Percentiles rank a stretch among this genome's conserved stretches.
Evolutionary conservation across 257 asterid genomes (phyloP).

Genomic region (Linaria vulgaris): DNA sequence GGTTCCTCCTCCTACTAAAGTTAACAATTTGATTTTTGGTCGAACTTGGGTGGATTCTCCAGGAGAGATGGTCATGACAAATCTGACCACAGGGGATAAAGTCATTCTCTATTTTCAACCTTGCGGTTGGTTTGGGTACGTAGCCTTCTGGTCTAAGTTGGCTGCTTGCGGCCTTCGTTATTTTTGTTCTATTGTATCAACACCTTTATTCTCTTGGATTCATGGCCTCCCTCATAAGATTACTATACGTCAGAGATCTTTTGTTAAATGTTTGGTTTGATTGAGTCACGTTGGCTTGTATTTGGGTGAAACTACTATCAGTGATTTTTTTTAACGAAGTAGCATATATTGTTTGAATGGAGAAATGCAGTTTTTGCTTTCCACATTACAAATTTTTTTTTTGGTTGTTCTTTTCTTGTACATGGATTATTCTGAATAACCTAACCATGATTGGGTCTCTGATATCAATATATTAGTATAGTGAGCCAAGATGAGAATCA

Average conservation of each 20-base stretch:
- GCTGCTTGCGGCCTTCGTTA: neutral
- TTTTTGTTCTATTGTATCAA: neutral
- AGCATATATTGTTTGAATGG: neutral
- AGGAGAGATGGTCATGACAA: constrained; percentile 92
- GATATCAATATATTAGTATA: no score
- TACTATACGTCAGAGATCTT: neutral
- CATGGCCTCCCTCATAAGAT: neutral
- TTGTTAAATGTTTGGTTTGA: neutral
- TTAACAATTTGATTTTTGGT: constrained; percentile 89
- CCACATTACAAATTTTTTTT: neutral
- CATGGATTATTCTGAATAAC: constrained; percentile 9
- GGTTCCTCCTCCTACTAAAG: constrained; percentile 98
- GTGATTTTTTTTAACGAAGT: constrained; percentile 5
- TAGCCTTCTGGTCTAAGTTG: constrained; percentile 1
- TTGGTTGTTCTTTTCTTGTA: neutral
- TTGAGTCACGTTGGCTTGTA: neutral
- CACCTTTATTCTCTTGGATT: neutral
- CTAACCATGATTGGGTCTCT: neutral
- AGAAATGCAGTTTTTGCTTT: neutral
- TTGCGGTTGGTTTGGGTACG: constrained; percentile 99
- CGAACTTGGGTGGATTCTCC: constrained; percentile 99
- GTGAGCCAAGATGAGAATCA: no score
- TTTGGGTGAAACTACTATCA: constrained; percentile 15
- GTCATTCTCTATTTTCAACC: constrained; percentile 95
- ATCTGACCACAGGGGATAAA: constrained; percentile 94